Base-by-base conservation (phyloP, 352 stramenopile genomes). In the Phytophthora macrochlamydospora region DNA sequence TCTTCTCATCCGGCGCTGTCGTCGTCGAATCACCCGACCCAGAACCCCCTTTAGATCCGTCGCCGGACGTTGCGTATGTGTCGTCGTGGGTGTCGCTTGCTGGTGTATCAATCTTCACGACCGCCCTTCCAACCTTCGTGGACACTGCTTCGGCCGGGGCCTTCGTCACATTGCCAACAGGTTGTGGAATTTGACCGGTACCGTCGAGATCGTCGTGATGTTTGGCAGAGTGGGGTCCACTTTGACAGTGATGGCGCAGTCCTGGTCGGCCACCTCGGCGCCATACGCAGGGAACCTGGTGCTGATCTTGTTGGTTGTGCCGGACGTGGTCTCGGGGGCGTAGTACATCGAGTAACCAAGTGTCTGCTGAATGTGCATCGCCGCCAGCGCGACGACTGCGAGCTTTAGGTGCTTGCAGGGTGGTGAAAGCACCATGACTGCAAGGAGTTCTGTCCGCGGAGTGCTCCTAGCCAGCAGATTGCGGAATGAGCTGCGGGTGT, bases 281-380 rank as follows among this genome's bases (percentile, higher is more conserved):
- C 52, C 60, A n/a, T 49, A 40, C 2, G 32, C 52, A 3, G 60
- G 52, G 45, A 56, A 67, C 33, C 44, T 62, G 30, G 60, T 12
- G 7, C 51, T 35, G 4, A 28, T 35, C 6, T 58, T 30, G 18
- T 62, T 18, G 28, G 56, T 56, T 40, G 50, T 61, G 8, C n/a
- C 37, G 8, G 46, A 69, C 14, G 38, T 55, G 2, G 62, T 65
- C 38, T 42, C 18, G 3, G 62, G 62, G 13, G 56, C 62, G 28
- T 50, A 44, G 4, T 45, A 2, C 1, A 69, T 32, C 33, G 62
- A 65, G 2, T 55, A 40, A 32, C 37, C 42, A 3, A 32, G 11
- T n/a, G 33, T 31, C 31, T 49, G 31, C 2, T 65, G 28, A 9
- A 69, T 12, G 33, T 64, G 54, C 40, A 65, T 28, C 0, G 24